phyloP scores from a whole-genome alignment of 2,329 filamentous ascomycete species.

The Aspergillus eucalypticola region DNA sequence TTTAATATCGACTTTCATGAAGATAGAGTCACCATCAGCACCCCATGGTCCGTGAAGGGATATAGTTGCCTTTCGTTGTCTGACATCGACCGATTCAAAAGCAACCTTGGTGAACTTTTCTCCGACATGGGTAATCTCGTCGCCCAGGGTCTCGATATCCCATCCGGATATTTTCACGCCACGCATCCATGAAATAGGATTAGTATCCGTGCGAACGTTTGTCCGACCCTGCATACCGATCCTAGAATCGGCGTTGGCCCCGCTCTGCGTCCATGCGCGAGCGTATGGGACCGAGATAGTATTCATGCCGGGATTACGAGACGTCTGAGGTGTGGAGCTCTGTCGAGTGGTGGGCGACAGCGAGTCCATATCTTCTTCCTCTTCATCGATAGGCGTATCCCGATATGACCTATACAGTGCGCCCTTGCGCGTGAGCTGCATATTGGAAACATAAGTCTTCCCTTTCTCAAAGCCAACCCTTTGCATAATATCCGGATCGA shows the following conservation, averaged over 20 bases:
- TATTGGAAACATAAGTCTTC: slow-evolving; percentile 60
- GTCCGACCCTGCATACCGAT: slow-evolving; percentile 52
- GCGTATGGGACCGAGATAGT: slow-evolving; percentile 56
- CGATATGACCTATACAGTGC: slow-evolving; percentile 84
- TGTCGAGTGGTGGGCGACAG: slow-evolving; percentile 29
- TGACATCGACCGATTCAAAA: slow-evolving; percentile 61
- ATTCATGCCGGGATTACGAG: slow-evolving; percentile 46
- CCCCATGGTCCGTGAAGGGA: slow-evolving; percentile 64
- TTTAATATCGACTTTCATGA: slow-evolving; percentile 58
- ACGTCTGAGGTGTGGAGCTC: slow-evolving; percentile 19
- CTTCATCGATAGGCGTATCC: slow-evolving; percentile 63
- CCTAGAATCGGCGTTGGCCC: slow-evolving; percentile 50
- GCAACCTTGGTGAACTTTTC: slow-evolving; percentile 62
- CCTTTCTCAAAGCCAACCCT: slow-evolving; percentile 74
- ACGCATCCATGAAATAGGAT: slow-evolving; percentile 65
- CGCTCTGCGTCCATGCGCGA: slow-evolving; percentile 48
- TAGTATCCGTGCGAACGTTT: slow-evolving; percentile 51
- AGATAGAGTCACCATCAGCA: slow-evolving; percentile 51
- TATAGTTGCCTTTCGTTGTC: slow-evolving; percentile 55
- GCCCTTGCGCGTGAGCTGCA: slow-evolving; percentile 77
- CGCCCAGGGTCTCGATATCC: slow-evolving; percentile 57
- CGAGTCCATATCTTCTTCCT: slow-evolving; percentile 54
- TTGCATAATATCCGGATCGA: slow-evolving; percentile 64
- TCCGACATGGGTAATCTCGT: slow-evolving; percentile 63
- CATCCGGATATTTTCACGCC: slow-evolving; percentile 61